phyloP scores from a whole-genome alignment of 2,329 filamentous ascomycete genomes.

The Chaetomium sp. region DNA sequence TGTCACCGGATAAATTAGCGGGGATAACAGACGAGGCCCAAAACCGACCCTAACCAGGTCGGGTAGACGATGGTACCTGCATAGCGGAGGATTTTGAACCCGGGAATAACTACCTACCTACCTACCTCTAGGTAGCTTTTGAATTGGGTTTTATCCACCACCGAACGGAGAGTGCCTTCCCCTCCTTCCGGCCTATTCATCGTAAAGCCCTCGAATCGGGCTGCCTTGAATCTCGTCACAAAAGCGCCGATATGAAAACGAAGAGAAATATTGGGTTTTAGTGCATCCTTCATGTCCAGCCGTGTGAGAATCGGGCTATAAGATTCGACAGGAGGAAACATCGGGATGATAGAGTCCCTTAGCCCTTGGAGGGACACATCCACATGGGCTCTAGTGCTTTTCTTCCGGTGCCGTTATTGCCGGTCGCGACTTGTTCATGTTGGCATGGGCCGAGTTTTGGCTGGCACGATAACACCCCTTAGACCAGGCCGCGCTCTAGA shows the following conservation, averaged over 20 bases:
- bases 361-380: background rate
- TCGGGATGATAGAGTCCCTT: background rate
- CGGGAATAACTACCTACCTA: no score
- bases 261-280: background rate
- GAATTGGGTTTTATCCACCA: no score
- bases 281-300: background rate
- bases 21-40: background rate
- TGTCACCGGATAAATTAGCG: background rate
- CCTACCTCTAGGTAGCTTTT: no score
- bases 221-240: background rate
- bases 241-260: background rate
- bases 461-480: background rate
- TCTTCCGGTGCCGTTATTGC: background rate
- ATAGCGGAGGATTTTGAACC: no score
- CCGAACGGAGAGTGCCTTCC: background rate
- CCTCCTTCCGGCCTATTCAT: background rate
- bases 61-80: no score
- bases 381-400: background rate
- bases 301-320: background rate
- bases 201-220: background rate
- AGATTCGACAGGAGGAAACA: no score
- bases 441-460: background rate
- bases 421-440: background rate
- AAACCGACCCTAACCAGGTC: background rate
- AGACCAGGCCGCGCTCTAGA: background rate